Base-by-base conservation (phyloP, 176 grass and related monocot species). In the Miscanthus lutarioriparius region DNA sequence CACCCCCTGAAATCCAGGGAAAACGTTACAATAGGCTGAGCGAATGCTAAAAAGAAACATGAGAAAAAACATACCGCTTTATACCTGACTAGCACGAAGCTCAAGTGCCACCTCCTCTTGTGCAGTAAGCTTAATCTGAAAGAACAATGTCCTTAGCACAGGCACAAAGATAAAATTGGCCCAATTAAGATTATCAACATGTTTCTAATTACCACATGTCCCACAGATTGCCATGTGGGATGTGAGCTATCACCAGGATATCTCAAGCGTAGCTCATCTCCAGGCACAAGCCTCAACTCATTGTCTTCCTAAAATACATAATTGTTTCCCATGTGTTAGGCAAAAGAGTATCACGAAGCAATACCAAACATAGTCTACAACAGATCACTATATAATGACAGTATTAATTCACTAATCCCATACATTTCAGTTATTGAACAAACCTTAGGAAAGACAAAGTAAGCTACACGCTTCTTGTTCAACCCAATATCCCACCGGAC, bases 361-460 rank as follows among this genome's bases (percentile, higher is more conserved):
- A 51, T 22, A n/a, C 13, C 1, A 37, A 56, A 56, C 49, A 76
- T 67, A 49, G 48, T 78, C 26, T 33, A 64, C 44, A 13, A 67
- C 6, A 77, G 39, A 58, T 39, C 1, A 32, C 5, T 9, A 53
- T n/a, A 51, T 28, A 81, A 23, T n/a, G 9, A 80, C 14, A 15
- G 25, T 70, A 26, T 54, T 64, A 72, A 22, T 66, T 67, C 20
- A 66, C 27, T 58, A 59, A 87, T 35, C 6, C 10, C 28, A 39
- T 67, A 35, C 27, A 74, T 70, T 65, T 38, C 33, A 84, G n/a
- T 76, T 81, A 54, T 73, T 48, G 70, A 82, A 39, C 70, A 32
- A 89, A 94, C 97, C 97, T 99, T 99, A 37, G 97, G 97, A 91
- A 99, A 99, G 66, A 99, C 91, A 73, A 99, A 99, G 82, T 99